Conservation (phyloP, 192 early-diverging fungal genomes). For the Allomyces macrogynus region DNA sequence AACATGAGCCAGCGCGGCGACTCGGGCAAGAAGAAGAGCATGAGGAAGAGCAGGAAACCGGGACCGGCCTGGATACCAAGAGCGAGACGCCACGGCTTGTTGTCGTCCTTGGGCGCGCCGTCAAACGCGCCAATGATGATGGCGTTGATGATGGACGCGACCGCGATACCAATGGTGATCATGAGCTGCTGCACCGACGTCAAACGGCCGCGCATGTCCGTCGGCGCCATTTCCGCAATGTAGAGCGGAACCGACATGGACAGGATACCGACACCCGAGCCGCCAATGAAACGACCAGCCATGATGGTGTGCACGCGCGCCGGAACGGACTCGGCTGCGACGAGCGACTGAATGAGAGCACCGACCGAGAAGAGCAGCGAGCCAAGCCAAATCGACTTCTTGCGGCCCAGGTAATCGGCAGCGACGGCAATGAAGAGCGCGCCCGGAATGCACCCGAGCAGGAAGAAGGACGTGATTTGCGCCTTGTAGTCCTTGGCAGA, state of each 20-base stretch:
- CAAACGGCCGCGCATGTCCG: conserved; percentile 65
- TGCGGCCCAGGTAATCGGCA: conserved; percentile 47
- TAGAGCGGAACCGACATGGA: too few species aligned
- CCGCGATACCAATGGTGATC: conserved; percentile 53
- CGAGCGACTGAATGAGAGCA: conserved; percentile 42
- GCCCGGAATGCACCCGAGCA: too few species aligned
- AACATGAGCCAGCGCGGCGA: conserved; percentile 72
- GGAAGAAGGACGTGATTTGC: conserved; percentile 3
- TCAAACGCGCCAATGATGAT: not conserved
- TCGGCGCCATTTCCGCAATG: conserved; percentile 67
- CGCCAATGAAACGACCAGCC: conserved; percentile 57
- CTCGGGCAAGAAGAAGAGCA: conserved; percentile 69
- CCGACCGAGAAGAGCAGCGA: conserved; percentile 51
- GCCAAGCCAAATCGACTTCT: conserved; percentile 42
- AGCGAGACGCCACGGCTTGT: too few species aligned
- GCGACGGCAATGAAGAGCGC: conserved; percentile 1
- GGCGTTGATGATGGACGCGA: conserved; percentile 34
- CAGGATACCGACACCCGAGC: conserved; percentile 59
- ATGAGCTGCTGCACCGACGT: conserved; percentile 76
- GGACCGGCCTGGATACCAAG: too few species aligned
- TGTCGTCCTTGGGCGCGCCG: too few species aligned
- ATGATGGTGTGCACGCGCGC: conserved; percentile 40
- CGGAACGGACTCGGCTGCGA: conserved; percentile 1
- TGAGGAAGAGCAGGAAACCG: too few species aligned
- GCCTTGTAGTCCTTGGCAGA: not conserved